phyloP scores from a whole-genome alignment of 108 stramenopile genomes.

The Pseudonitzschia pungens region DNA sequence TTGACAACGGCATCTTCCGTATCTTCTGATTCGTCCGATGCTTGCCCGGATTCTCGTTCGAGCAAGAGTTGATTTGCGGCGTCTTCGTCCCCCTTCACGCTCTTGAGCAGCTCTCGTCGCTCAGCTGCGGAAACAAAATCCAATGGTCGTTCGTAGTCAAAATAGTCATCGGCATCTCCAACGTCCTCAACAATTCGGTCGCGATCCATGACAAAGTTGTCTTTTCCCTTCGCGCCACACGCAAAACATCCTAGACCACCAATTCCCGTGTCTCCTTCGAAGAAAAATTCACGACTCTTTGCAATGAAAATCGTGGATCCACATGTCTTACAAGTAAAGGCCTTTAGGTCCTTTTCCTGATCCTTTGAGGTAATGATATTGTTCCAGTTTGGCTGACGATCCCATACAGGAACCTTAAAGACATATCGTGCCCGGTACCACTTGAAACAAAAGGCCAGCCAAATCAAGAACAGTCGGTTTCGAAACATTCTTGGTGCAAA shows the following conservation, averaged over 20 bases:
- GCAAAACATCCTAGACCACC: constrained; percentile 74
- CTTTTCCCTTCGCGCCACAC: constrained; percentile 80
- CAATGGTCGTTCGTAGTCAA: constrained; percentile 80
- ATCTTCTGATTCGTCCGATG: constrained; percentile 12
- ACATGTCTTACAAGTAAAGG: constrained; percentile 78
- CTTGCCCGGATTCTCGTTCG: constrained; percentile 39
- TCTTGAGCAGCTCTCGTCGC: constrained; percentile 64
- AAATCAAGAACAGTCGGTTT: constrained; percentile 36
- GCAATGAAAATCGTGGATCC: constrained; percentile 86
- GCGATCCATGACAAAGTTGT: constrained; percentile 82
- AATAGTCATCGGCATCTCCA: constrained; percentile 70
- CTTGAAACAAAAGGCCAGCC: constrained; percentile 68
- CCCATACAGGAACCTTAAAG: constrained; percentile 85
- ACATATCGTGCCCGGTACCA: constrained; percentile 86
- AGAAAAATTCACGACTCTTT: constrained; percentile 80
- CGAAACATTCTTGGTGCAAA: constrained; percentile 23
- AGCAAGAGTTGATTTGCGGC: constrained; percentile 71
- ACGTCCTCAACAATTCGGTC: constrained; percentile 73
- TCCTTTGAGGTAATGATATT: constrained; percentile 83
- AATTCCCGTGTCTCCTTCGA: constrained; percentile 64
- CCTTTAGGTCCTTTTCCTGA: constrained; percentile 83
- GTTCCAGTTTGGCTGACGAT: constrained; percentile 89
- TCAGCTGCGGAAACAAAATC: constrained; percentile 82
- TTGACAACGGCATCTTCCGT: constrained; percentile 29
- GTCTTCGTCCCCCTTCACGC: constrained; percentile 73